Conservation (phyloP, 352 stramenopile species). For the Phytophthora cryptogea region DNA sequence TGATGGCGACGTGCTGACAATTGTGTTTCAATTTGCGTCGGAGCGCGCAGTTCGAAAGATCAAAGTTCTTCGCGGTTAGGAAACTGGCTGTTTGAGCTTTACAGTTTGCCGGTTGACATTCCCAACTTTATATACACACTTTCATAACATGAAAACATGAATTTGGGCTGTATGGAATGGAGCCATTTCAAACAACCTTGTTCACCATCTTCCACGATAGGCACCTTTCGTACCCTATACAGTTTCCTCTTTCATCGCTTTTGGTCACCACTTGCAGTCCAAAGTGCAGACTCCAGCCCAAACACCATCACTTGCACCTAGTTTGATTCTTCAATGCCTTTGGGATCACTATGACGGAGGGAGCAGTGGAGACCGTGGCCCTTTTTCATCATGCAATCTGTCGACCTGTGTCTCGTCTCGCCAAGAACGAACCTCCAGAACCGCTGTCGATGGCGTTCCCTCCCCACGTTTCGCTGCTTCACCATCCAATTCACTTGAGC, state of each 20-base stretch:
- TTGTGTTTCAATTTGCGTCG: constrained; percentile 1
- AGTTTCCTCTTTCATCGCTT: not conserved
- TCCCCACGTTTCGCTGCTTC: not conserved
- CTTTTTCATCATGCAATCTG: not conserved
- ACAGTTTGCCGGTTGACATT: too few relatives aligned
- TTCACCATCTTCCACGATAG: not conserved
- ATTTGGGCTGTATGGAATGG: not conserved
- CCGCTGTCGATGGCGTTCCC: not conserved
- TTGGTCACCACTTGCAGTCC: too few relatives aligned
- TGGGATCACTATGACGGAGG: not conserved
- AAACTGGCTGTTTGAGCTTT: not conserved
- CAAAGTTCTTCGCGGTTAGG: not conserved
- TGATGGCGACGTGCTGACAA: not conserved
- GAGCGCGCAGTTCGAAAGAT: not conserved
- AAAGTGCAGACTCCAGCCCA: not conserved
- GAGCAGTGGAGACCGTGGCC: not conserved
- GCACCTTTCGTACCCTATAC: not conserved
- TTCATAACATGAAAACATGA: too few relatives aligned
- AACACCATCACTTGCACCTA: not conserved
- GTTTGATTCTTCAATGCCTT: not conserved
- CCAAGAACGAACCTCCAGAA: constrained; percentile 2
- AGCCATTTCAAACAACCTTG: not conserved
- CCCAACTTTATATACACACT: too few relatives aligned
- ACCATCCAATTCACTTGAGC: not conserved
- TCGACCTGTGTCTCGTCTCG: constrained; percentile 4